Conservation (phyloP, 257 asterid species). For the Datura wrightii region DNA sequence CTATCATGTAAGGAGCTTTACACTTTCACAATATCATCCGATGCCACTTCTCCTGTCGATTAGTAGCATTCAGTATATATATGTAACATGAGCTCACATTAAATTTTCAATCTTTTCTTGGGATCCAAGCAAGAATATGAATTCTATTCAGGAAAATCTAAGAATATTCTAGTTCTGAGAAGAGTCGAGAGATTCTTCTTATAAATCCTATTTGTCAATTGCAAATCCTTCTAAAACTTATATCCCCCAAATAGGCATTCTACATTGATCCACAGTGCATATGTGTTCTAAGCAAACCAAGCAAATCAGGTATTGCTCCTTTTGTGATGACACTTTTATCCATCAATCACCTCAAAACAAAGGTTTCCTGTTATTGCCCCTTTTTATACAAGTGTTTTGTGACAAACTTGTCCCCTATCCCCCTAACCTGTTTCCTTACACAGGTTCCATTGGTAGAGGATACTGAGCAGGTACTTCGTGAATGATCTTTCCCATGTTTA, state of each 20-base stretch:
- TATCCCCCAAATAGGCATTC: background rate
- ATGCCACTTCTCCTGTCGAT: background rate
- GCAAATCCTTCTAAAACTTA: background rate
- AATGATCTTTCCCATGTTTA: background rate
- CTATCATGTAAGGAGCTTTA: background rate
- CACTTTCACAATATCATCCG: background rate
- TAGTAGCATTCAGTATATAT: background rate
- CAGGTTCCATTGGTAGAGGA: background rate
- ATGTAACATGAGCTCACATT: background rate
- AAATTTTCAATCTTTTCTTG: background rate
- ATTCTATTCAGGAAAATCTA: background rate
- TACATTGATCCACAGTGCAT: background rate
- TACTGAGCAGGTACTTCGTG: background rate
- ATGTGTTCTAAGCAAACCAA: background rate
- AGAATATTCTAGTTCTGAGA: background rate
- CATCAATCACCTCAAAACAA: background rate
- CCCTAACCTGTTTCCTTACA: background rate
- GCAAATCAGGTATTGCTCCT: background rate
- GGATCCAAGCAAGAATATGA: constrained; percentile 1
- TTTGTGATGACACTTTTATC: background rate
- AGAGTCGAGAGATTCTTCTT: background rate
- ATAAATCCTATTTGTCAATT: background rate
- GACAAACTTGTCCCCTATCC: background rate
- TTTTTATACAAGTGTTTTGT: background rate
- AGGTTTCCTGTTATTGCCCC: background rate